Evolutionary conservation across 208 protist genomes (phyloP), one percentile per base, ranked within the genome.

Genomic region (Angomonas deanei): DNA sequence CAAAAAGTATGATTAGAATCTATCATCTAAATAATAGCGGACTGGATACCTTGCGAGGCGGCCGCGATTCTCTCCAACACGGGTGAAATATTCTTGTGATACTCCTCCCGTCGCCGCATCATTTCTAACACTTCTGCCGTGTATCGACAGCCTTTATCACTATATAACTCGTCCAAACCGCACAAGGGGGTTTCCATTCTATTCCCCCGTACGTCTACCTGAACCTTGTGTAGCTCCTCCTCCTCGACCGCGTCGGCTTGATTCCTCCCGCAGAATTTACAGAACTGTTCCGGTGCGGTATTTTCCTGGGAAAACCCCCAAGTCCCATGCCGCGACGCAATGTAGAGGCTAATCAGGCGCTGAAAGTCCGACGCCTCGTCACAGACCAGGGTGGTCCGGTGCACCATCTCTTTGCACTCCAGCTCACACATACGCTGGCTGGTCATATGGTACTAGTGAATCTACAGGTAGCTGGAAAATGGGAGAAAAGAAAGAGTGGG

Each of bases 301-400:
- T 70, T 42, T 32, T 69, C 48, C 31, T 82, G 72, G 42, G 59
- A 66, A 54, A 76, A 84, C 19, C 61, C 60, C 79, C 87, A 91
- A 24, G 54, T 30, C 8, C 83, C 81, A 24, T 80, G 67, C 15
- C 72, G 71, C 33, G 70, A 62, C 4, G 66, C 61, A 23, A 86
- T 78, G 26, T 70, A 72, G 32, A 75, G 66, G 34, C 68, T 65
- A 0, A 91, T 77, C 50, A 91, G 78, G n/a, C 79, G 75, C 54
- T 91, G 83, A 75, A 94, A 90, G 30, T 70, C 69, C 2, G 76
- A 88, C 28, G 75, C 33, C 50, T 85, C 82, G 66, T 90, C 83
- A 58, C 84, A 94, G 23, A 49, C 21, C 2, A 94, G 56, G 10
- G 53, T 21, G 11, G 84, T 91, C 11, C 88, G 84, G 13, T 53